Percentiles rank a stretch among this genome's conserved stretches.
phyloP scores from a whole-genome alignment of 495 filamentous ascomycete species.

The Neurospora tetrasperma region DNA sequence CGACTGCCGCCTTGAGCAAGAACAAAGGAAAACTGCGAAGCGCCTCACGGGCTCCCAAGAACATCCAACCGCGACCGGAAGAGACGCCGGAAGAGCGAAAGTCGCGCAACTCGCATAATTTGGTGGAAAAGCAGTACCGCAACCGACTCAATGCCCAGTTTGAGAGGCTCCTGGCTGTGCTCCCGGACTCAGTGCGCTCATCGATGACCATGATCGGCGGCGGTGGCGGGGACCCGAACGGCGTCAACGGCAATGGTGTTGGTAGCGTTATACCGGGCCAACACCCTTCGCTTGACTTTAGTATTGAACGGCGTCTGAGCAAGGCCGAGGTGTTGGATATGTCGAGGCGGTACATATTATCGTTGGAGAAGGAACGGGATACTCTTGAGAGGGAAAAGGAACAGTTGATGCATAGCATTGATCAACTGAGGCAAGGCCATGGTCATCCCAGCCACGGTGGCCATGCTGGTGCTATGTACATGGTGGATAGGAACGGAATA shows the following conservation, averaged over 20 bases:
- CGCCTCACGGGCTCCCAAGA: conserved; percentile 33
- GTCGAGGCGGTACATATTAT: conserved; percentile 31
- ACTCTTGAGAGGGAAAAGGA: conserved; percentile 27
- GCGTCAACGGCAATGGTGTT: not conserved
- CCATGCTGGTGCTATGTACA: not conserved
- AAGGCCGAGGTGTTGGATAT: conserved; percentile 39
- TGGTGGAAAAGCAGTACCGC: conserved; percentile 42
- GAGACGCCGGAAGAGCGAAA: conserved; percentile 29
- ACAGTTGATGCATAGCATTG: conserved; percentile 21
- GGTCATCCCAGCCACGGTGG: not conserved
- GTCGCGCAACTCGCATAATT: conserved; percentile 34
- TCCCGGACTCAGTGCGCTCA: conserved; percentile 28
- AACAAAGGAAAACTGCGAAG: conserved; percentile 24
- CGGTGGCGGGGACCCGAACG: conserved; percentile 11
- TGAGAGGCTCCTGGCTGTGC: conserved; percentile 31
- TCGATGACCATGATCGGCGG: conserved; percentile 13
- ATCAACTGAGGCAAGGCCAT: conserved; percentile 11
- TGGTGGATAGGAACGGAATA: not conserved
- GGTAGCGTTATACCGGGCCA: not conserved
- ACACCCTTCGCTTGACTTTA: conserved; percentile 13
- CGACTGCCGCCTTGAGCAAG: not conserved
- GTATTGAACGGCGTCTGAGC: conserved; percentile 29
- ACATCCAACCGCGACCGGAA: conserved; percentile 23
- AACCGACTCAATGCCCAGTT: conserved; percentile 37
- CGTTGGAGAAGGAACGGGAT: conserved; percentile 27